Percentiles rank a stretch among this genome's conserved stretches.
phyloP scores from a whole-genome alignment of 306 rosid species.

The Comarum palustre region DNA sequence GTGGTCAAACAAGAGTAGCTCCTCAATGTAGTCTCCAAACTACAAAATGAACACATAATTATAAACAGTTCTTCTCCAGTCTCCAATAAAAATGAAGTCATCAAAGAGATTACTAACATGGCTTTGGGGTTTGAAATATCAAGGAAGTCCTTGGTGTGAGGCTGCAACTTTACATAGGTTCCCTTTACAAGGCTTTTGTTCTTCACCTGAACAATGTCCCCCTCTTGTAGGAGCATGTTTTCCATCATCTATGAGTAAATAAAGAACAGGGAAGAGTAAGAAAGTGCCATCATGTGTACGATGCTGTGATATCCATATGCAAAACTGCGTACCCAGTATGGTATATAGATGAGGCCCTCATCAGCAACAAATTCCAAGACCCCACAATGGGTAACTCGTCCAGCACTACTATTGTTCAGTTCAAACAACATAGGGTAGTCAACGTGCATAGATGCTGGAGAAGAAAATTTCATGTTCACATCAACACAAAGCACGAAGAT shows the following conservation, averaged over 20 bases:
- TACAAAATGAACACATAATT: slow-evolving; percentile 16
- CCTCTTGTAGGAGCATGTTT: slow-evolving; percentile 49
- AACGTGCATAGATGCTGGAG: slow-evolving; percentile 35
- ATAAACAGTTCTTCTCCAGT: background rate
- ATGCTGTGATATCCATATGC: background rate
- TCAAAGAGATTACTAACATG: slow-evolving; percentile 33
- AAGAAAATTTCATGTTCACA: slow-evolving; percentile 9
- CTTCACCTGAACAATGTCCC: slow-evolving; percentile 39
- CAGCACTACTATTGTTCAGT: slow-evolving; percentile 34
- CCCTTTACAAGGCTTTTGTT: slow-evolving; percentile 38
- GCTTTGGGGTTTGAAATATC: slow-evolving; percentile 57
- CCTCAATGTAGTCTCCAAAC: slow-evolving; percentile 55
- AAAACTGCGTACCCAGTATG: slow-evolving; percentile 40
- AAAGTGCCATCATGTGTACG: slow-evolving; percentile 1
- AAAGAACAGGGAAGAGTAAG: slow-evolving; percentile 6
- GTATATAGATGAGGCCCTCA: slow-evolving; percentile 41
- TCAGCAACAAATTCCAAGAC: slow-evolving; percentile 56
- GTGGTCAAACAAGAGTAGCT: slow-evolving; percentile 55
- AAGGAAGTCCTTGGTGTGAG: slow-evolving; percentile 54
- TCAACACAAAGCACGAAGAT: background rate
- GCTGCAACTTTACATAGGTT: slow-evolving; percentile 52
- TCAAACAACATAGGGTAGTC: slow-evolving; percentile 62
- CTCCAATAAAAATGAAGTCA: background rate
- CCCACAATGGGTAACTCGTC: slow-evolving; percentile 47
- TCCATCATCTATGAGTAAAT: slow-evolving; percentile 47